Evolutionary conservation across 148 eudicot species (phyloP).

Genomic region (Salicornia ramosissima): DNA sequence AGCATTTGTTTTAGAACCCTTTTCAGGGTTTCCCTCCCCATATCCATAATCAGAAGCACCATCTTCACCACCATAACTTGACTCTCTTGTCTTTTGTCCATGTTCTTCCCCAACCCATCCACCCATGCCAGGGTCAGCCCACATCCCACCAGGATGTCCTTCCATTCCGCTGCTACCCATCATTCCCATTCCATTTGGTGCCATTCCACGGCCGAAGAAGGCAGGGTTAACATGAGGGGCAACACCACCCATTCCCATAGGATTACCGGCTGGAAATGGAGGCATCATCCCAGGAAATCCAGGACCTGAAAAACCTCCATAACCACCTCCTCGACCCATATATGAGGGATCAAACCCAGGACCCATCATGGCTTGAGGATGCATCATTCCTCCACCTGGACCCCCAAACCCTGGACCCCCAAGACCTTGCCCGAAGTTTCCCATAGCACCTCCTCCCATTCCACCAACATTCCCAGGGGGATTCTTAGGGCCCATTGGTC

Average conservation of each 20-base stretch:
- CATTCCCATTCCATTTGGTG: constrained; percentile 75
- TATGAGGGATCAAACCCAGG: constrained; percentile 77
- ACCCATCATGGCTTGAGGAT: constrained; percentile 87
- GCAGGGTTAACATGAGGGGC: constrained; percentile 97
- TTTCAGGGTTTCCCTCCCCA: constrained; percentile 69
- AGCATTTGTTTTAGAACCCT: constrained; percentile 51
- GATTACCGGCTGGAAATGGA: constrained; percentile 64
- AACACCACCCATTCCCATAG: constrained; percentile 83
- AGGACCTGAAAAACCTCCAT: constrained; percentile 74
- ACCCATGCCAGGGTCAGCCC: constrained; percentile 66
- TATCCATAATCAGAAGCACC: constrained; percentile 79
- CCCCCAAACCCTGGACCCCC: constrained; percentile 75
- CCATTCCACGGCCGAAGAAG: constrained; percentile 80
- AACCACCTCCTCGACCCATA: constrained; percentile 83
- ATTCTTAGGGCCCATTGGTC: constrained; percentile 62
- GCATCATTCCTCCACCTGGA: constrained; percentile 65
- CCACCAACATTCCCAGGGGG: constrained; percentile 41
- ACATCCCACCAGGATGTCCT: constrained; percentile 69
- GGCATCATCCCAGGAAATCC: constrained; percentile 80
- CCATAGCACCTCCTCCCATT: constrained; percentile 47
- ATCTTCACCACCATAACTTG: constrained; percentile 87
- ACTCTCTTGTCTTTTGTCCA: constrained; percentile 67
- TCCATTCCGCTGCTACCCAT: constrained; percentile 69
- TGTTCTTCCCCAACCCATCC: constrained; percentile 78
- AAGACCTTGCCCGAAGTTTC: constrained; percentile 60